phyloP scores from a whole-genome alignment of 164 flowering plant species.

The Nelumbo lutea region DNA sequence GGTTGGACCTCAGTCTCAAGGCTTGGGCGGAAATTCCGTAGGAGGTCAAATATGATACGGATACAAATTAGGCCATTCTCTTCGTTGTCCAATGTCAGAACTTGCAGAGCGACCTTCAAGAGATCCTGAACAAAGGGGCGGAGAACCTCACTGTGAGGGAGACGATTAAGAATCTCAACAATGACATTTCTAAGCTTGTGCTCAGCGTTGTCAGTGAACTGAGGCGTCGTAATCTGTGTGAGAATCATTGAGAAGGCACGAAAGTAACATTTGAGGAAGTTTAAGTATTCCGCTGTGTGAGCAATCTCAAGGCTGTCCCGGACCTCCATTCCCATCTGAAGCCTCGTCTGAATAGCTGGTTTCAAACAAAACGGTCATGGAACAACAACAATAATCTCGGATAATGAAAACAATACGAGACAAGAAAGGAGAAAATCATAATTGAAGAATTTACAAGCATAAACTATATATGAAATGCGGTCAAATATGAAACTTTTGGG shows the following conservation, averaged over 20 bases:
- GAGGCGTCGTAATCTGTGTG: conserved; percentile 78
- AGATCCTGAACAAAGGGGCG: conserved; percentile 96
- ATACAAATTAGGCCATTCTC: conserved; percentile 92
- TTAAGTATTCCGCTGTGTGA: conserved; percentile 88
- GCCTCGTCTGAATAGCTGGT: conserved; percentile 66
- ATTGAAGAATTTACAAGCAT: not conserved
- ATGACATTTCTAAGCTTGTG: conserved; percentile 85
- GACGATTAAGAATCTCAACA: conserved; percentile 85
- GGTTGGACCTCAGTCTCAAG: conserved; percentile 88
- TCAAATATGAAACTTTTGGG: not conserved
- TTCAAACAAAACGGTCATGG: conserved; percentile 1
- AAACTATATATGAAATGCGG: not conserved
- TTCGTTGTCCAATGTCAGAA: conserved; percentile 86
- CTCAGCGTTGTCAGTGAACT: conserved; percentile 66
- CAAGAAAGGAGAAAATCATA: not conserved
- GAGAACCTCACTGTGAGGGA: conserved; percentile 92
- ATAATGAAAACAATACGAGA: not conserved
- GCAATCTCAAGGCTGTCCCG: conserved; percentile 91
- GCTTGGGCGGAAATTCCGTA: conserved; percentile 83
- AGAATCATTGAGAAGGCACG: conserved; percentile 73
- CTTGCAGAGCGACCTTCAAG: conserved; percentile 90
- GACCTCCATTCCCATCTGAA: conserved; percentile 92
- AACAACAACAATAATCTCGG: not conserved
- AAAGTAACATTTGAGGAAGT: conserved; percentile 83
- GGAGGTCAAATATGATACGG: conserved; percentile 82